Evolutionary conservation across 2,329 filamentous ascomycete species (phyloP).

Genomic region (Fusarium miscanthi): DNA sequence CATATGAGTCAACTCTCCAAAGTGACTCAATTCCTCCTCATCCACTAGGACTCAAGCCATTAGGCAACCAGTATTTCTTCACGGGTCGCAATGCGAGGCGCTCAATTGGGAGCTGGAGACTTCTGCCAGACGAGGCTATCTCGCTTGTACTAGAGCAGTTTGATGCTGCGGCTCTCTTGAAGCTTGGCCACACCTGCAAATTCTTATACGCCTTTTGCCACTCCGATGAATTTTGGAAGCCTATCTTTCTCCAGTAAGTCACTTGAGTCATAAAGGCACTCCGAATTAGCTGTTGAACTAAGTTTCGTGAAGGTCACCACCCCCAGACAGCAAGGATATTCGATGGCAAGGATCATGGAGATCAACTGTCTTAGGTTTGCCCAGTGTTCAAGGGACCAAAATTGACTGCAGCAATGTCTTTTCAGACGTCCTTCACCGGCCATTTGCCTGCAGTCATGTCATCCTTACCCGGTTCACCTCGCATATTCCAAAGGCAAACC

Average conservation of each 20-base stretch:
- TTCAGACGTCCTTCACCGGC: slow-evolving; percentile 89
- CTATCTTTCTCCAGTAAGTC: slow-evolving; percentile 85
- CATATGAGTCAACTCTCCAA: slow-evolving; percentile 42
- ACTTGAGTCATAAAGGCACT: slow-evolving; percentile 12
- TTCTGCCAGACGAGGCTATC: slow-evolving; percentile 84
- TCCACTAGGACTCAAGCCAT: slow-evolving; percentile 85
- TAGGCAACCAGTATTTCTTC: slow-evolving; percentile 83
- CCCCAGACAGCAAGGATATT: slow-evolving; percentile 48
- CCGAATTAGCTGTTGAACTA: slow-evolving; percentile 29
- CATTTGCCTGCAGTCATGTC: slow-evolving; percentile 88
- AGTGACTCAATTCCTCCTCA: slow-evolving; percentile 75
- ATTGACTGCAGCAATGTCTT: slow-evolving; percentile 83
- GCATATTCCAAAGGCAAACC: slow-evolving; percentile 78
- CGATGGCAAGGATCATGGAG: slow-evolving; percentile 88
- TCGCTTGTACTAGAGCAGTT: slow-evolving; percentile 80
- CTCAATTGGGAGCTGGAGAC: slow-evolving; percentile 72
- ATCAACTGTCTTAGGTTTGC: slow-evolving; percentile 75
- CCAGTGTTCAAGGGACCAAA: slow-evolving; percentile 60
- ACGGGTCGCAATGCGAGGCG: slow-evolving; percentile 73
- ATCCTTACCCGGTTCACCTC: slow-evolving; percentile 72
- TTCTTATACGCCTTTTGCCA: slow-evolving; percentile 87
- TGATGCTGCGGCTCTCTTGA: slow-evolving; percentile 69
- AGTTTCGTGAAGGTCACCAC: slow-evolving; percentile 42
- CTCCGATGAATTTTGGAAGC: slow-evolving; percentile 90
- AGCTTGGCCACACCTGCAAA: slow-evolving; percentile 81